Base-by-base conservation (phyloP, 176 grass and related monocot genomes). In the Triticum urartu region DNA sequence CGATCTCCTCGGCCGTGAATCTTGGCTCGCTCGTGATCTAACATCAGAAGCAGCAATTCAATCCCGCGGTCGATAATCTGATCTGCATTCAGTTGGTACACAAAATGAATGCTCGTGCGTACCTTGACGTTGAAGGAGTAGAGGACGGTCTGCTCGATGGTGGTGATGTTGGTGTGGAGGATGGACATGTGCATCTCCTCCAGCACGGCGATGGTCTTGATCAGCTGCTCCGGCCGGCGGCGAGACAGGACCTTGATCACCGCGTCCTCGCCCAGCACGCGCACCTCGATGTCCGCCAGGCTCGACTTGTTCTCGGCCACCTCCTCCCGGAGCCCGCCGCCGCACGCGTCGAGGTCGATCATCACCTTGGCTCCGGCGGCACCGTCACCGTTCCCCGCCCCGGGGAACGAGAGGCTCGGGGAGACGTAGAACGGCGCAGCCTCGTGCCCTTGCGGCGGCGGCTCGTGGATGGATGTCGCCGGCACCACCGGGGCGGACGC, bases 111-210 rank as follows among this genome's bases (percentile, higher is more conserved):
- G 33, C 33, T 34, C 33, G 33, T 34, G 33, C 33, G 4, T 34
- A 96, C 97, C 94, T 99, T 99, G 70, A 99, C 90, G 84, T 92
- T 99, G 89, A 99, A 99, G 39, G 97, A 99, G 89, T 96, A 99
- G 72, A 99, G 97, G 79, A 99, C 97, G 68, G 97, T 96, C 85
- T 99, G 97, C 63, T 99, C 97, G 76, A 99, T 99, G 79, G 97
- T 99, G 65, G 97, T 99, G 86, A 99, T 91, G 83, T 99, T 99
- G 35, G 97, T 96, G 79, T 99, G 97, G 34, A 99, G 88, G 87
- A 99, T 93, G 56, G 73, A 79, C 75, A 99, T 90, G 67, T 99
- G 97, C 88, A 96, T 81, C 62, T 99, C 94, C 89, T 99, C 97
- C 12, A 99, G 84, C 11, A 92, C 97, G 1, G 94, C 94, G 7